These are phyloP conservation scores for Sporothrix phasma DNA, from an alignment of 2,329 filamentous ascomycete species.

Conservation along the genomic window DNA sequence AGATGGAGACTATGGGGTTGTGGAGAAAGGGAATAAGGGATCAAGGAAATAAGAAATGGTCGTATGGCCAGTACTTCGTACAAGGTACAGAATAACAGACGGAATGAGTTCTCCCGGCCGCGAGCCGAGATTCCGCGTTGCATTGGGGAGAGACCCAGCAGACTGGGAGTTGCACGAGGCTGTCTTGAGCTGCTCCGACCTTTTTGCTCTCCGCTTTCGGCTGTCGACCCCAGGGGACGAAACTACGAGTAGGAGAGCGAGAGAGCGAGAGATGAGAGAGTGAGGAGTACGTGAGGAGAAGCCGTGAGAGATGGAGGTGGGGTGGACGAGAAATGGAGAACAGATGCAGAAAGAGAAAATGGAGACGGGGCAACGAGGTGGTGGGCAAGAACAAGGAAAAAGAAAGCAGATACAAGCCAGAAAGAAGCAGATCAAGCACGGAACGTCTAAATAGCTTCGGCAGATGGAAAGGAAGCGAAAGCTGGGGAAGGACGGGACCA, in stretches of 20 bases:
- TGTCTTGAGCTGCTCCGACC: background rate
- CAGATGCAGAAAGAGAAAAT: too few relatives aligned
- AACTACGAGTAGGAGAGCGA: background rate
- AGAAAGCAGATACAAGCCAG: too few relatives aligned
- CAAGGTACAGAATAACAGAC: background rate
- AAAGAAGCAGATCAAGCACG: too few relatives aligned
- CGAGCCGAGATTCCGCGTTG: background rate
- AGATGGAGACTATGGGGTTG: background rate
- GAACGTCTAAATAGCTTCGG: too few relatives aligned
- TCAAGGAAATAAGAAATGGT: background rate
- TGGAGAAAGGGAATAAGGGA: background rate
- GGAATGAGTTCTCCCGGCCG: background rate
- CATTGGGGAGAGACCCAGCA: background rate
- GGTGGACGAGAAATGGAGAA: background rate
- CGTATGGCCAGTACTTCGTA: too few relatives aligned
- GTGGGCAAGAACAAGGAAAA: too few relatives aligned
- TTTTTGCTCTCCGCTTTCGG: background rate
- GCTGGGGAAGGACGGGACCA: too few relatives aligned
- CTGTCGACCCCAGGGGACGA: slow-evolving; percentile 5
- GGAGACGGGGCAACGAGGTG: too few relatives aligned
- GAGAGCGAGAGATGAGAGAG: background rate
- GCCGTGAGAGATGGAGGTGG: too few relatives aligned
- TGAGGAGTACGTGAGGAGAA: background rate
- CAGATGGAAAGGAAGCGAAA: too few relatives aligned
- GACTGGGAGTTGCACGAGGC: background rate